These are phyloP conservation scores for Raffaelea albimanens DNA, from an alignment of 2,329 filamentous ascomycete species.

Conservation along the genomic window DNA sequence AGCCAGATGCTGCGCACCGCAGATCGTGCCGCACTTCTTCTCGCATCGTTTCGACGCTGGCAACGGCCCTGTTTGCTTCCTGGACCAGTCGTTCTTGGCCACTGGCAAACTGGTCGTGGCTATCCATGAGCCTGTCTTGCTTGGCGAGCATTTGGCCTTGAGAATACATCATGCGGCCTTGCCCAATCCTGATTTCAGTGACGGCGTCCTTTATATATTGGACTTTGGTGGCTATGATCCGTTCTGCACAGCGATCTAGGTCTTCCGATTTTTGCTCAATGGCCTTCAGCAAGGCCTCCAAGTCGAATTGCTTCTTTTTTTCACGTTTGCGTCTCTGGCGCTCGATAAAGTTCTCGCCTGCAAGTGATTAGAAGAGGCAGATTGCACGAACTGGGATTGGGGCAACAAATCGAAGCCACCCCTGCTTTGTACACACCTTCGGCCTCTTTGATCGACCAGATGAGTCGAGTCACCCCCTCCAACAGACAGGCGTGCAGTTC, in stretches of 20 bases:
- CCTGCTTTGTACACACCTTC: neutral
- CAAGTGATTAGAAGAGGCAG: too few relatives aligned
- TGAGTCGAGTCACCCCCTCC: constrained; percentile 3
- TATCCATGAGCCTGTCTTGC: too few relatives aligned
- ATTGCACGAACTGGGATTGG: too few relatives aligned
- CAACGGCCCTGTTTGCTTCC: too few relatives aligned
- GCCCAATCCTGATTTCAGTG: neutral
- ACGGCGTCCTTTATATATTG: neutral
- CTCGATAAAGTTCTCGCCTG: constrained; percentile 2
- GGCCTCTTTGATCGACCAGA: constrained; percentile 2
- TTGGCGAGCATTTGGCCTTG: neutral
- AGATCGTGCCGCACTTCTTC: neutral
- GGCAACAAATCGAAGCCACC: too few relatives aligned
- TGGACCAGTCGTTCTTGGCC: too few relatives aligned
- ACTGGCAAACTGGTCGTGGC: too few relatives aligned
- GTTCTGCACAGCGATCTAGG: constrained; percentile 5
- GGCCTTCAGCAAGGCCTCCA: constrained; percentile 4
- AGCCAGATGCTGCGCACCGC: too few relatives aligned
- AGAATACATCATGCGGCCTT: neutral
- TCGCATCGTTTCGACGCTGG: neutral
- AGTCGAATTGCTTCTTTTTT: constrained; percentile 1
- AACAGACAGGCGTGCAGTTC: constrained; percentile 5
- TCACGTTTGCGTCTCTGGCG: constrained; percentile 4
- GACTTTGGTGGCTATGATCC: constrained; percentile 1
- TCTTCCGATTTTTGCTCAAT: constrained; percentile 4